These are phyloP conservation scores for Tetrahymena malaccensis DNA, from an alignment of 73 alveolate species.

Conservation along the genomic window DNA sequence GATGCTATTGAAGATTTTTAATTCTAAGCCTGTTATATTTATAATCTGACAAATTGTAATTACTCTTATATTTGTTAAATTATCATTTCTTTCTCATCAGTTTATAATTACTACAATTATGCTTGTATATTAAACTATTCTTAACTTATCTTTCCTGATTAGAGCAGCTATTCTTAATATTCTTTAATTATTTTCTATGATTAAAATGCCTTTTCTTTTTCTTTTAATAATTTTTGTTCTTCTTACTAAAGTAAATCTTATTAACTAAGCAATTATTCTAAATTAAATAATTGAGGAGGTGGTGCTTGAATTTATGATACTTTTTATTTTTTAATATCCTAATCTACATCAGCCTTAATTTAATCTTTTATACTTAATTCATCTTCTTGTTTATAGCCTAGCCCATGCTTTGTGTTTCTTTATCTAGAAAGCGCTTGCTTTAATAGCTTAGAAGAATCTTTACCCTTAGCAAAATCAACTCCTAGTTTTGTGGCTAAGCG, in stretches of 20 bases:
- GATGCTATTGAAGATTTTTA: background rate
- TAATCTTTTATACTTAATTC: background rate
- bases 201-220: background rate
- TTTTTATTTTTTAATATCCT: background rate
- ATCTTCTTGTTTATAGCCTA: constrained; percentile 17
- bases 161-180: background rate
- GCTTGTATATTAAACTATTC: background rate
- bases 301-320: background rate
- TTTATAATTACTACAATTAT: background rate
- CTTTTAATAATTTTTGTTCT: background rate
- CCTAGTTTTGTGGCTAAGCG: constrained; percentile 40
- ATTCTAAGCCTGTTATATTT: background rate
- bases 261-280: background rate
- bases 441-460: constrained; percentile 23
- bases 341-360: background rate
- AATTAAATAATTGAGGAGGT: background rate
- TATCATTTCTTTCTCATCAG: background rate
- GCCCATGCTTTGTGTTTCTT: constrained; percentile 23
- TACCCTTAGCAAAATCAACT: constrained; percentile 35
- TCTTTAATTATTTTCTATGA: background rate
- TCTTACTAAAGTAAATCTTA: background rate
- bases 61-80: background rate
- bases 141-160: background rate
- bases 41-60: background rate
- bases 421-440: constrained; percentile 22